phyloP scores from a whole-genome alignment of 2,329 filamentous ascomycete genomes.

The Aspergillus pseudoviridinutans region DNA sequence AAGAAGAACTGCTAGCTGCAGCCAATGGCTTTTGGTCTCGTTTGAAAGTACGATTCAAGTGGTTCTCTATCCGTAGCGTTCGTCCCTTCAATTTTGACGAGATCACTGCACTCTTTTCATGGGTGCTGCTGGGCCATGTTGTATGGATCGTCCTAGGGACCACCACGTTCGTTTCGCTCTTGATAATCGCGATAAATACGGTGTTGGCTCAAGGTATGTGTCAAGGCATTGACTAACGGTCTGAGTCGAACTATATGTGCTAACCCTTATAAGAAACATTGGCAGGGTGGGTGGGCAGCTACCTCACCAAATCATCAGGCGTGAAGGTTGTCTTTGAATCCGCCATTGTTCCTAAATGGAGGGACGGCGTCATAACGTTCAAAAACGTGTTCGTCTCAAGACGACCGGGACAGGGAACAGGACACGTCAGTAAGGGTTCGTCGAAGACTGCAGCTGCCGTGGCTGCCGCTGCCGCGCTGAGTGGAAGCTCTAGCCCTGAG shows the following conservation, averaged over 20 bases:
- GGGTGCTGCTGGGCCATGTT: slow-evolving; percentile 89
- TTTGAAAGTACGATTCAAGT: slow-evolving; percentile 89
- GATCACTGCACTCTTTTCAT: slow-evolving; percentile 91
- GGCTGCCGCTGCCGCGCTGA: slow-evolving; percentile 66
- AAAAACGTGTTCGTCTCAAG: slow-evolving; percentile 94
- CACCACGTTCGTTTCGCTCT: slow-evolving; percentile 90
- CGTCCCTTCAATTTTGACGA: slow-evolving; percentile 95
- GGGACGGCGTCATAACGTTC: slow-evolving; percentile 91
- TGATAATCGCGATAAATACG: slow-evolving; percentile 90
- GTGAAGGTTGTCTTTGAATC: slow-evolving; percentile 95
- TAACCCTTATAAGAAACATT: slow-evolving; percentile 65
- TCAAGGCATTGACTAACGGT: slow-evolving; percentile 5
- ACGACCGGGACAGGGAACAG: slow-evolving; percentile 74
- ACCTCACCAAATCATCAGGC: slow-evolving; percentile 88
- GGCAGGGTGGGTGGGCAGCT: slow-evolving; percentile 90
- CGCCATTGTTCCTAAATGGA: slow-evolving; percentile 95
- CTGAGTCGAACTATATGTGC: slow-evolving; percentile 10
- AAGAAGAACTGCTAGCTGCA: slow-evolving; percentile 86
- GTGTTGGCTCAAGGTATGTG: slow-evolving; percentile 82
- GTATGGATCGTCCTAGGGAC: slow-evolving; percentile 96
- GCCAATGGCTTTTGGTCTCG: slow-evolving; percentile 91
- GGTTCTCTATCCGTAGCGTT: slow-evolving; percentile 91
- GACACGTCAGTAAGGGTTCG: slow-evolving; percentile 88
- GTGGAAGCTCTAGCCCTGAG: slow-evolving; percentile 42
- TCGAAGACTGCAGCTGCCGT: slow-evolving; percentile 78